Evolutionary conservation across 768 basidiomycete genomes (phyloP).

Genomic region (Floccularia luteovirens): DNA sequence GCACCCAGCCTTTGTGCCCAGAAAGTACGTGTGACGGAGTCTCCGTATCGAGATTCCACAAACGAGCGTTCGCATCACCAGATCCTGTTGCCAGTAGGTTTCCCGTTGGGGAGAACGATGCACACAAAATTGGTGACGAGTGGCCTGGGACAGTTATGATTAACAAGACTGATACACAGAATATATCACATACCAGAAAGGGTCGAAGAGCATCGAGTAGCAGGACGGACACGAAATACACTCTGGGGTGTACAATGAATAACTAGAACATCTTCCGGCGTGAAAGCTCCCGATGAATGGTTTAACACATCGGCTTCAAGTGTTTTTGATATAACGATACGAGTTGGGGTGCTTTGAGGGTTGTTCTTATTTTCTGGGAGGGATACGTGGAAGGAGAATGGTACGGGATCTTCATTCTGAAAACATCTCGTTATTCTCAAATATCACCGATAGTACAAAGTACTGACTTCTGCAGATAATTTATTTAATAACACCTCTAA

Average conservation of each 20-base stretch:
- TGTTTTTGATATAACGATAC: slow-evolving; percentile 79
- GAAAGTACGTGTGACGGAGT: slow-evolving; percentile 79
- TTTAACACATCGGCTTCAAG: slow-evolving; percentile 75
- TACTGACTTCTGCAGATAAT: slow-evolving; percentile 58
- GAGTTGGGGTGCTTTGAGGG: slow-evolving; percentile 53
- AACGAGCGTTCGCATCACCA: slow-evolving; percentile 84
- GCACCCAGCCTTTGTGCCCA: slow-evolving; percentile 94
- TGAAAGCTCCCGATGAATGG: slow-evolving; percentile 65
- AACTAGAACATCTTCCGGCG: slow-evolving; percentile 81
- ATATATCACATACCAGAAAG: slow-evolving; percentile 53
- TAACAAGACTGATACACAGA: slow-evolving; percentile 4
- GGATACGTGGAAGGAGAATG: slow-evolving; percentile 84
- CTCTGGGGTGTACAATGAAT: slow-evolving; percentile 93
- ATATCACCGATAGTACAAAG: slow-evolving; percentile 10
- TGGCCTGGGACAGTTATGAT: slow-evolving; percentile 50
- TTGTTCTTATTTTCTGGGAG: slow-evolving; percentile 49
- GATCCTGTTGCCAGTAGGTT: slow-evolving; percentile 89
- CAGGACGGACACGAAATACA: slow-evolving; percentile 89
- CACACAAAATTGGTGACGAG: slow-evolving; percentile 87
- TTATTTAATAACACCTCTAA: slow-evolving; percentile 89
- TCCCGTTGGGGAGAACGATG: slow-evolving; percentile 93
- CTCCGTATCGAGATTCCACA: slow-evolving; percentile 95
- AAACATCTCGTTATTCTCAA: slow-evolving; percentile 11
- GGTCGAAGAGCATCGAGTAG: slow-evolving; percentile 91
- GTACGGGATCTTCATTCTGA: slow-evolving; percentile 82